Percentiles rank a stretch among this genome's conserved stretches.
These are phyloP conservation scores for Ramichloridium luteum DNA, from an alignment of 2,329 filamentous ascomycete species.

Conservation along the genomic window DNA sequence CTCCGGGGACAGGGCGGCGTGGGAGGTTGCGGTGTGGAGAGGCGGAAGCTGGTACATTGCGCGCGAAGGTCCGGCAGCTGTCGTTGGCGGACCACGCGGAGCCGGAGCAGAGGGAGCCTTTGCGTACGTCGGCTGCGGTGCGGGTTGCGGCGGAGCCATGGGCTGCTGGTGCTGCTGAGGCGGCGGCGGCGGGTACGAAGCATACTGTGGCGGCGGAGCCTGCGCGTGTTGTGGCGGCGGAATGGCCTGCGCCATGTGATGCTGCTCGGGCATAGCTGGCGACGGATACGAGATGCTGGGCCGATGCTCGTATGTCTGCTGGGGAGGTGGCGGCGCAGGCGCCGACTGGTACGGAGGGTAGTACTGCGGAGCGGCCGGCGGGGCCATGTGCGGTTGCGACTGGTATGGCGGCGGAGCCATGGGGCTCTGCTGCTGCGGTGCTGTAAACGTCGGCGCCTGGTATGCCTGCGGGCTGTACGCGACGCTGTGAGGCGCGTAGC, in stretches of 20 bases:
- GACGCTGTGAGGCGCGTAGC: slow-evolving; percentile 28
- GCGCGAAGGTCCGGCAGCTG: background rate
- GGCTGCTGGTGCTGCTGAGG: background rate
- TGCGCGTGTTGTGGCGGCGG: slow-evolving; percentile 10
- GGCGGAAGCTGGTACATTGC: background rate
- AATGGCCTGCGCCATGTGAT: background rate
- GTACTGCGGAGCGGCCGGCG: slow-evolving; percentile 20
- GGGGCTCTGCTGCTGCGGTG: slow-evolving; percentile 17
- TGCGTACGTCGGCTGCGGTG: background rate
- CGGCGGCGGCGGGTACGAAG: background rate
- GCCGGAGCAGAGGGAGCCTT: background rate
- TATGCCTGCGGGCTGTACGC: slow-evolving; percentile 23
- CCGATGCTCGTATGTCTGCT: slow-evolving; percentile 29
- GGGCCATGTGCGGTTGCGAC: slow-evolving; percentile 16
- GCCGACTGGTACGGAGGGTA: slow-evolving; percentile 25
- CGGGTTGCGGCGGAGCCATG: background rate
- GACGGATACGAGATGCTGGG: slow-evolving; percentile 29
- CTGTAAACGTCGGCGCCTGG: slow-evolving; percentile 8
- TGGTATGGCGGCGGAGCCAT: slow-evolving; percentile 25
- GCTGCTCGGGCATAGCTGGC: slow-evolving; percentile 9
- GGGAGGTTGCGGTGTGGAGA: no score
- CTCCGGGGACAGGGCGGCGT: no score
- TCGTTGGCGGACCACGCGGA: background rate
- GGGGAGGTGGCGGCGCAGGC: slow-evolving; percentile 24
- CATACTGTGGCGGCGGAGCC: slow-evolving; percentile 14